Conservation (phyloP, 2,329 filamentous ascomycete species). For the Fusarium temperatum region DNA sequence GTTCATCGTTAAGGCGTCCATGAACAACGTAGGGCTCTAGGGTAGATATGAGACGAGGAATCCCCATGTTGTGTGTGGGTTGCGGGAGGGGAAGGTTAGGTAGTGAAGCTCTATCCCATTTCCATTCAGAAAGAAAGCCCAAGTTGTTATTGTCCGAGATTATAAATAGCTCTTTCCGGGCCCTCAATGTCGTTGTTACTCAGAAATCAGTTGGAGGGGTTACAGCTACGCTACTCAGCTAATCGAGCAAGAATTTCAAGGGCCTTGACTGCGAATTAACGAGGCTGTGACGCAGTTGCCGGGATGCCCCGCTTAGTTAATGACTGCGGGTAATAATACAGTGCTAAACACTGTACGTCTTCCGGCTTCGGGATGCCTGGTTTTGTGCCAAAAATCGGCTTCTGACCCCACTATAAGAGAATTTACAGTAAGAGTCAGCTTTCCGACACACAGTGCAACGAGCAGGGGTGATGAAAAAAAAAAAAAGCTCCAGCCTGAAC, state of each 20-base stretch:
- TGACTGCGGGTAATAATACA: slow-evolving; percentile 21
- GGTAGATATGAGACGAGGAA: slow-evolving; percentile 63
- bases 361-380: background rate
- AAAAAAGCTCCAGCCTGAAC: slow-evolving; percentile 37
- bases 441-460: slow-evolving; percentile 15
- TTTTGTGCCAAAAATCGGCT: background rate
- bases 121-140: background rate
- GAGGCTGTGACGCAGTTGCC: slow-evolving; percentile 24
- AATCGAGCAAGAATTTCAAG: background rate
- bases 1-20: slow-evolving; percentile 52
- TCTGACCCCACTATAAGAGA: slow-evolving; percentile 3
- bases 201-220: background rate
- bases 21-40: slow-evolving; percentile 62
- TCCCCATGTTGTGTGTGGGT: slow-evolving; percentile 59
- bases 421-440: background rate
- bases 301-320: slow-evolving; percentile 36
- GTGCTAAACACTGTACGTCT: slow-evolving; percentile 11
- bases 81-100: background rate
- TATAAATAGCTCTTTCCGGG: background rate
- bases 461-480: slow-evolving; percentile 36
- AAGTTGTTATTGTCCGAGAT: no score
- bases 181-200: background rate
- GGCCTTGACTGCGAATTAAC: background rate
- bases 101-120: background rate
- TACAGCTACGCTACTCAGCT: background rate